A percentile compares a stretch with the other conserved stretches of the same genome.
Conservation (phyloP, 768 basidiomycete species). For the Coprinopsis marcescibilis region DNA sequence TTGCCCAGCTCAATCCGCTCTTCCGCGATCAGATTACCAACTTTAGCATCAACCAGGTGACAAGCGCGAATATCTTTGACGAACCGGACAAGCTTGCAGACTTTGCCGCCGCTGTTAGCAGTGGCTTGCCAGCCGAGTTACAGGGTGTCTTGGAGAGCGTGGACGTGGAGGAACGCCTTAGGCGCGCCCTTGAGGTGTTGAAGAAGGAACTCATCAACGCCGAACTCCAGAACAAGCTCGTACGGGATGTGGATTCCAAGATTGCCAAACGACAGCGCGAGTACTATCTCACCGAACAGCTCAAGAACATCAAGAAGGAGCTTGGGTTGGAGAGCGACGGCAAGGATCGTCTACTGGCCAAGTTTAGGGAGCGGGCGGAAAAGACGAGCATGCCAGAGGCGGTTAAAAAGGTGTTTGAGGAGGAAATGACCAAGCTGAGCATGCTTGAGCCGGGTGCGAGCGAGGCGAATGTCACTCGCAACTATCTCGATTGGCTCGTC, state of each 20-base stretch:
- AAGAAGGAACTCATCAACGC: conserved; percentile 99
- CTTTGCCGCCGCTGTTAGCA: conserved; percentile 92
- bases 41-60: conserved; percentile 89
- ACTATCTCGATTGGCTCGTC: conserved; percentile 91
- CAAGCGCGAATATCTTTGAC: conserved; percentile 84
- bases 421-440: conserved; percentile 87
- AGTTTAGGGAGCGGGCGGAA: conserved; percentile 83
- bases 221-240: conserved; percentile 88
- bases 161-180: conserved; percentile 80
- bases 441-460: conserved; percentile 87
- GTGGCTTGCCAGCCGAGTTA: conserved; percentile 86
- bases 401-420: conserved; percentile 92
- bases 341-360: conserved; percentile 90
- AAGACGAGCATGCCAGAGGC: conserved; percentile 82
- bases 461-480: conserved; percentile 90
- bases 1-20: conserved; percentile 92
- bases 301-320: conserved; percentile 95
- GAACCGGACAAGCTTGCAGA: conserved; percentile 97
- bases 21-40: conserved; percentile 98
- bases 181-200: conserved; percentile 84
- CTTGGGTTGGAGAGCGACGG: conserved; percentile 93
- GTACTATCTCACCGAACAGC: conserved; percentile 95
- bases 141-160: conserved; percentile 91
- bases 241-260: conserved; percentile 89
- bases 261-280: conserved; percentile 92